These are phyloP conservation scores for Plasmodium sp. DNA, from an alignment of 169 alveolate species.

Conservation along the genomic window DNA sequence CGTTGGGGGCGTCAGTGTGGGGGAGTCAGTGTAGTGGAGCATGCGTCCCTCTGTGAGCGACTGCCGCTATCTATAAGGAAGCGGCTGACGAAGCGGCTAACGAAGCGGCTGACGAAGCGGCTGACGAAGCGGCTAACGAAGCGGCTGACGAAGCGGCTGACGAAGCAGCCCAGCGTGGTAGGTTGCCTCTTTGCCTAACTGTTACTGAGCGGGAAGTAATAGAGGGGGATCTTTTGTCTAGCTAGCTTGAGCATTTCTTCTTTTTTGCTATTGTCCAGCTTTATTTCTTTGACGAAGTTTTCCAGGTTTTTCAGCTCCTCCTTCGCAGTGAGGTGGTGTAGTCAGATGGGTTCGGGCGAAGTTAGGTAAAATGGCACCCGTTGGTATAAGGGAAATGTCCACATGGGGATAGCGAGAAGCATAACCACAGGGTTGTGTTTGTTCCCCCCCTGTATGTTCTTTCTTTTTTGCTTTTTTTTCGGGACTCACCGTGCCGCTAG, in stretches of 20 bases:
- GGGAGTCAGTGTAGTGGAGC: background rate
- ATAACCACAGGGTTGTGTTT: background rate
- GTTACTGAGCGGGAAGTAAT: slow-evolving; percentile 43
- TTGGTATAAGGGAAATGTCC: background rate
- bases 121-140: background rate
- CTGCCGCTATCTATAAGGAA: background rate
- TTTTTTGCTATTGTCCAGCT: slow-evolving; percentile 34
- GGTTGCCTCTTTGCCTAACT: slow-evolving; percentile 16
- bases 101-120: background rate
- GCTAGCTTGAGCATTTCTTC: slow-evolving; percentile 47
- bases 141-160: background rate
- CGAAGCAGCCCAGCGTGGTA: background rate
- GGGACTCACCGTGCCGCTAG: slow-evolving; percentile 3
- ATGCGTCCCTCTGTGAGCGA: background rate
- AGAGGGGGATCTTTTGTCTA: slow-evolving; percentile 29
- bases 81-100: background rate
- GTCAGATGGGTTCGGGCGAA: background rate
- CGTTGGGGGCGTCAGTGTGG: background rate
- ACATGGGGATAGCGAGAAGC: background rate
- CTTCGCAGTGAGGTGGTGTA: background rate
- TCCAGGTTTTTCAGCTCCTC: slow-evolving; percentile 33
- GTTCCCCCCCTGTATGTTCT: background rate
- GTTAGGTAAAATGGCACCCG: background rate
- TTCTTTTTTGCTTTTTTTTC: background rate
- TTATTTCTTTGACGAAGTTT: slow-evolving; percentile 16